A percentile compares a stretch with the other conserved stretches of the same genome.
Evolutionary conservation across 2,329 filamentous ascomycete genomes (phyloP).

Genomic region (Penicillium oxalicum): DNA sequence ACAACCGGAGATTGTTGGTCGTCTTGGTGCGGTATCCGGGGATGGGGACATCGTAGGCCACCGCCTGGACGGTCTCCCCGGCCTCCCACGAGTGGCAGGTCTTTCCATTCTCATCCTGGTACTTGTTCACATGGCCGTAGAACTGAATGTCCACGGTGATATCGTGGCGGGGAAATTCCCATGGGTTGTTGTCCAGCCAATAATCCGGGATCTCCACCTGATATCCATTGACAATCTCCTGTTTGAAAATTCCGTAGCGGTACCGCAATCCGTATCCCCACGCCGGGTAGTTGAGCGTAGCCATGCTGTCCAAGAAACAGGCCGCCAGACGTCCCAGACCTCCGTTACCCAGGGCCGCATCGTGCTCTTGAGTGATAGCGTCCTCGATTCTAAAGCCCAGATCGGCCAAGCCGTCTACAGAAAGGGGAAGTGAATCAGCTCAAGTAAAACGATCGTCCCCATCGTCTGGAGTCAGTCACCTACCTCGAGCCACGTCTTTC

Average conservation of each 20-base stretch:
- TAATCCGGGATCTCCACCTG: conserved; percentile 98
- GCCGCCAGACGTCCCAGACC: conserved; percentile 90
- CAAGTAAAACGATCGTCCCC: too few species aligned
- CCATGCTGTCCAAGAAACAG: conserved; percentile 94
- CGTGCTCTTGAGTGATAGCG: conserved; percentile 88
- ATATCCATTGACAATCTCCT: conserved; percentile 96
- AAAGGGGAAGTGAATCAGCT: background rate
- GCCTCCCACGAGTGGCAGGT: conserved; percentile 75
- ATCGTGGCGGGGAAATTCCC: conserved; percentile 96
- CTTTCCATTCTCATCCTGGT: conserved; percentile 69
- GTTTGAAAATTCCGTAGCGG: conserved; percentile 97
- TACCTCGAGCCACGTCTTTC: conserved; percentile 78
- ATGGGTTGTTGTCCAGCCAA: conserved; percentile 98
- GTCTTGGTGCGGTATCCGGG: conserved; percentile 84
- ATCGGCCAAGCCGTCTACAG: conserved; percentile 69
- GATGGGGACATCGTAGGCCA: conserved; percentile 88
- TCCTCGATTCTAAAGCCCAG: conserved; percentile 97
- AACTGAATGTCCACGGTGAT: conserved; percentile 97
- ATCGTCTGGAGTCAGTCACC: conserved; percentile 17
- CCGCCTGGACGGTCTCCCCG: conserved; percentile 84
- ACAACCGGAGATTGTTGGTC: conserved; percentile 93
- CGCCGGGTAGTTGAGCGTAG: conserved; percentile 87
- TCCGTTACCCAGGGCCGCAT: conserved; percentile 92
- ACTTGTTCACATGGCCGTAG: conserved; percentile 76
- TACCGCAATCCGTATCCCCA: conserved; percentile 98